Evolutionary conservation across 2,329 filamentous ascomycete genomes (phyloP).

Genomic region (Fusarium coffeatum): DNA sequence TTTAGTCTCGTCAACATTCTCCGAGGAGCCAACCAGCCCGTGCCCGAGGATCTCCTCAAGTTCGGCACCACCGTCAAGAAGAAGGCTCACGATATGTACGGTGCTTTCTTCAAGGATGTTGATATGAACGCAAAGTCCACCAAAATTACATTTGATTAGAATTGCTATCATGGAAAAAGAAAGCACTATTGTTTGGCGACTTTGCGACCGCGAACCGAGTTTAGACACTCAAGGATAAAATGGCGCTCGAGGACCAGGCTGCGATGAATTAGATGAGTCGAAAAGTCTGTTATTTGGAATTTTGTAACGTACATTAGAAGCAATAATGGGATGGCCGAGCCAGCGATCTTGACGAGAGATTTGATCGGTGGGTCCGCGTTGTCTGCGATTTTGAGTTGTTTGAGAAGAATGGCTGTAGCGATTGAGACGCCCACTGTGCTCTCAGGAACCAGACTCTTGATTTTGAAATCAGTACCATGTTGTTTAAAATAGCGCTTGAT

Average conservation of each 20-base stretch:
- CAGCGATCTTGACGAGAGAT: conserved; percentile 60
- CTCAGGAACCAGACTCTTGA: conserved; percentile 46
- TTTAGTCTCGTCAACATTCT: conserved; percentile 90
- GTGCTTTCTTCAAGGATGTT: conserved; percentile 93
- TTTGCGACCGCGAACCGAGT: conserved; percentile 54
- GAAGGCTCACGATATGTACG: conserved; percentile 95
- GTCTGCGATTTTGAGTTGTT: conserved; percentile 43
- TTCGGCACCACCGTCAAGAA: conserved; percentile 99
- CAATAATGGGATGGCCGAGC: conserved; percentile 63
- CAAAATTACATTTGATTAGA: conserved; percentile 88
- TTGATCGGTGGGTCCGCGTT: conserved; percentile 45
- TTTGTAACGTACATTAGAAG: conserved; percentile 68
- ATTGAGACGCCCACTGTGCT: conserved; percentile 46
- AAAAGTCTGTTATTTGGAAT: conserved; percentile 26
- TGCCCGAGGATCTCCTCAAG: conserved; percentile 91
- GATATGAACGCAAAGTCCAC: conserved; percentile 85
- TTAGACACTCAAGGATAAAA: conserved; percentile 65
- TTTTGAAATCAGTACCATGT: conserved; percentile 52
- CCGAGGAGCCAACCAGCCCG: conserved; percentile 88
- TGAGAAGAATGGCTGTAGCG: conserved; percentile 45
- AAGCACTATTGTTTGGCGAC: conserved; percentile 47
- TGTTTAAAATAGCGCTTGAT: conserved; percentile 72
- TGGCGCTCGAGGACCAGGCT: conserved; percentile 66
- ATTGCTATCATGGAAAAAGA: conserved; percentile 19
- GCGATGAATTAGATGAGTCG: conserved; percentile 44